phyloP scores from a whole-genome alignment of 192 early-diverging fungal genomes.

The Piromyces finnis region DNA sequence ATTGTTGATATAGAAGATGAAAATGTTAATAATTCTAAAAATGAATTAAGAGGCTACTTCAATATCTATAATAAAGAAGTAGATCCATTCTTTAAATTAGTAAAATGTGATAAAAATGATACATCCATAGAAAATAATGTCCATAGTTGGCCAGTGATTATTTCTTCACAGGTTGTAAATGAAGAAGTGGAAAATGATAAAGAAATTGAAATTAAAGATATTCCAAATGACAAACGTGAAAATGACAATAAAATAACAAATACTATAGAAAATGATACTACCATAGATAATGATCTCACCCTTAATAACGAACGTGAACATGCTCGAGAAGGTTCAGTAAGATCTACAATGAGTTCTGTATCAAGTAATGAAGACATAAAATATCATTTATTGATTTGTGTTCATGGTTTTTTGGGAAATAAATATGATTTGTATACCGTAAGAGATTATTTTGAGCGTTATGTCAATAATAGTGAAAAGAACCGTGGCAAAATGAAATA shows the following conservation, averaged over 20 bases:
- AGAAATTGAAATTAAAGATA: not conserved
- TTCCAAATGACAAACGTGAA: not conserved
- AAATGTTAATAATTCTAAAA: not conserved
- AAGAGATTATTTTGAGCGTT: not conserved
- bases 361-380: not conserved
- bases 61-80: not conserved
- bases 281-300: not conserved
- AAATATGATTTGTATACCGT: not conserved
- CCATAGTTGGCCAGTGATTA: not conserved
- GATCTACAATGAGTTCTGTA: not conserved
- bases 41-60: not conserved
- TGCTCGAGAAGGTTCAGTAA: not conserved
- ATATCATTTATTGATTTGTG: not conserved
- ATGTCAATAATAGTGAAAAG: not conserved
- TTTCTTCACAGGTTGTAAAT: not conserved
- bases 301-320: not conserved
- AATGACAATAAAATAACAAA: not conserved
- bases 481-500: not conserved
- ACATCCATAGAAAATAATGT: not conserved
- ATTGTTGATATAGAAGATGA: not conserved
- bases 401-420: not conserved
- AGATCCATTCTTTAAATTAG: not conserved
- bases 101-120: not conserved
- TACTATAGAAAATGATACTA: not conserved
- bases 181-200: not conserved